These are phyloP conservation scores for Albizia julibrissin DNA, from an alignment of 306 rosid species.

Conservation along the genomic window DNA sequence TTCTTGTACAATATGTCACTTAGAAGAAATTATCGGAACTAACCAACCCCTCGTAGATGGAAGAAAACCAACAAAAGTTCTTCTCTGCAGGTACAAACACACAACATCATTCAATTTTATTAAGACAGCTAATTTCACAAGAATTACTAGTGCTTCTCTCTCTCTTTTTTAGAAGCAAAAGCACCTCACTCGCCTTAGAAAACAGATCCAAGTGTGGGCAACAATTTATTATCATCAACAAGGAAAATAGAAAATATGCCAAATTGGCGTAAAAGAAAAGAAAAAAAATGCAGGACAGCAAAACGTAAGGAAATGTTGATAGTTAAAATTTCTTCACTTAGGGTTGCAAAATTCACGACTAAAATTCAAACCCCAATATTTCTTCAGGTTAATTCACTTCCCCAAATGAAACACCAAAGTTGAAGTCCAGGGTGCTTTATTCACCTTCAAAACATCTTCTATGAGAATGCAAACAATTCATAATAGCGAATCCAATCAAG, in stretches of 20 bases:
- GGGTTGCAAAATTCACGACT: constrained; percentile 5
- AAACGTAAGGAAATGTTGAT: constrained; percentile 22
- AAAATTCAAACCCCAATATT: constrained; percentile 39
- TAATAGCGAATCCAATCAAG: constrained; percentile 21
- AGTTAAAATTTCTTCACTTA: constrained; percentile 7
- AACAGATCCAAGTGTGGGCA: constrained; percentile 27
- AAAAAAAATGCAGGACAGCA: constrained; percentile 15
- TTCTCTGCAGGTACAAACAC: not conserved
- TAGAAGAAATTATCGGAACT: not conserved
- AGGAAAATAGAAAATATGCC: constrained; percentile 6
- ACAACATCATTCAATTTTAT: not conserved
- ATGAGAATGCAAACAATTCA: constrained; percentile 33
- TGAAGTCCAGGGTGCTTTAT: constrained; percentile 15
- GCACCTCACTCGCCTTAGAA: not conserved
- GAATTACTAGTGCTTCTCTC: not conserved
- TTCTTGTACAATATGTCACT: constrained; percentile 4
- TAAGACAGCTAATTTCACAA: not conserved
- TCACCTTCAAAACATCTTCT: constrained; percentile 39
- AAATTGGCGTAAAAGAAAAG: constrained; percentile 16
- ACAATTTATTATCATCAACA: constrained; percentile 6
- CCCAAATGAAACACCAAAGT: constrained; percentile 43
- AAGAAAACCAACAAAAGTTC: constrained; percentile 3
- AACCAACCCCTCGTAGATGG: constrained; percentile 18
- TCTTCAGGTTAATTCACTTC: constrained; percentile 40
- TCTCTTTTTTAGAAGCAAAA: not conserved